Base-by-base conservation (phyloP, 1,284 basidiomycete species). In the Papiliotrema terrestris region DNA sequence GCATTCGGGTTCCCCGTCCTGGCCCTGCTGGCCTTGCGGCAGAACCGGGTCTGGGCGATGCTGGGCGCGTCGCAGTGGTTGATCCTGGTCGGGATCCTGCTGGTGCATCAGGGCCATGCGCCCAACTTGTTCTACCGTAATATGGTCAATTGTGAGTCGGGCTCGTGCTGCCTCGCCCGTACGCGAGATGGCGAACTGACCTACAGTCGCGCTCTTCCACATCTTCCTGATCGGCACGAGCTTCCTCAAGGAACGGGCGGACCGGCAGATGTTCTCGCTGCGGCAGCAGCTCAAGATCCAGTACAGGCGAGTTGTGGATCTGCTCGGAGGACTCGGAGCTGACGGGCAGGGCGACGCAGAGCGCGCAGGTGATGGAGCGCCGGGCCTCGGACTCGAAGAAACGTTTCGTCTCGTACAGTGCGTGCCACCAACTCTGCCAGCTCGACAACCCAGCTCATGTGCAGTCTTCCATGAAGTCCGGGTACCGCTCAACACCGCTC, bases 401-500 rank as follows among this genome's bases (percentile, higher is more conserved):
- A 48, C 83, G 89, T 14, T 82, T 92, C 44, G 91, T 89, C 23
- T 87, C 86, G 46, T 88, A 88, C 71, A 86, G 67, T 88, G 36
- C 84, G 89, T 76, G 84, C n/a, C 86, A 80, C 85, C 86, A 25
- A 32, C 6, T 32, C 29, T 32, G 5, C 6, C 5, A 32, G 29
- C 11, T 11, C 11, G 58, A 49, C 70, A 71, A 62, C 51, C 36
- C 55, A 55, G n/a, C 41, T n/a, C 4, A 44, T 17, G 57, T 45
- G 37, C 48, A 69, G 66, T 75, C 62, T 75, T 75, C 52, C 73
- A 75, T 58, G 72, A 90, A 80, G 90, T 91, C 69, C 85, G 91
- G 61, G 91, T 95, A 45, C 91, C 92, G 19, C 80, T 95, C 58
- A 94, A 95, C 69, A 93, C 90, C 35, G 91, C 91, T 1, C 77